Base-by-base conservation (phyloP, 441 rosid species). In the Bruguiera hainesii region DNA sequence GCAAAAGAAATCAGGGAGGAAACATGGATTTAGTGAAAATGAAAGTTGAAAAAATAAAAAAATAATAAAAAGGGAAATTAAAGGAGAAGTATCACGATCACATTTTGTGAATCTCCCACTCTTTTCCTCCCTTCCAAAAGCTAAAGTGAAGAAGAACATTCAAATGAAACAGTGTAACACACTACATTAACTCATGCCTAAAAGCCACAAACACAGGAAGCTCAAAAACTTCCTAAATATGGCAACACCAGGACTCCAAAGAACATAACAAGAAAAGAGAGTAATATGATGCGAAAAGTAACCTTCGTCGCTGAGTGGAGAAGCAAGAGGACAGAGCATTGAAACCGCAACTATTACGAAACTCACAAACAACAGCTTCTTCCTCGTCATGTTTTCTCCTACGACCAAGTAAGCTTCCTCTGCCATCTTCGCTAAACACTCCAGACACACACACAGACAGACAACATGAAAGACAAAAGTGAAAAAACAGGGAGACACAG, bases 231-330 rank as follows among this genome's bases (percentile, higher is more conserved):
- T 29, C 8, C 72, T 50, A 61, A 51, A 21, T 15, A 52, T 30
- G 51, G 65, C 2, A 64, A 9, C 23, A 29, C 4, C 21, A 33
- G 18, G 30, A 33, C 59, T 18, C 20, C 63, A 0, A 28, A 28
- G 6, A 3, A 10, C 7, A 25, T 21, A 48, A 23, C 51, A 50
- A 53, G n/a, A 18, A 15, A 6, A 37, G 16, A 26, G 21, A 19
- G 20, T 28, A 15, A 15, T 23, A 25, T 6, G 15, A 30, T 19
- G 52, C 3, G 25, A 8, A 46, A 1, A 19, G 7, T 21, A 48
- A 90, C 98, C 98, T 93, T 93, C 87, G 16, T 81, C 76, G 46
- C 37, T 84, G 63, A 83, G 76, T 1, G 91, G 61, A 18, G 84
- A 73, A 69, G 82, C 88, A 65, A 56, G 19, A 72, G 87, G 68